Base-by-base conservation (phyloP, 768 basidiomycete genomes). In the Boletus coccyginus region DNA sequence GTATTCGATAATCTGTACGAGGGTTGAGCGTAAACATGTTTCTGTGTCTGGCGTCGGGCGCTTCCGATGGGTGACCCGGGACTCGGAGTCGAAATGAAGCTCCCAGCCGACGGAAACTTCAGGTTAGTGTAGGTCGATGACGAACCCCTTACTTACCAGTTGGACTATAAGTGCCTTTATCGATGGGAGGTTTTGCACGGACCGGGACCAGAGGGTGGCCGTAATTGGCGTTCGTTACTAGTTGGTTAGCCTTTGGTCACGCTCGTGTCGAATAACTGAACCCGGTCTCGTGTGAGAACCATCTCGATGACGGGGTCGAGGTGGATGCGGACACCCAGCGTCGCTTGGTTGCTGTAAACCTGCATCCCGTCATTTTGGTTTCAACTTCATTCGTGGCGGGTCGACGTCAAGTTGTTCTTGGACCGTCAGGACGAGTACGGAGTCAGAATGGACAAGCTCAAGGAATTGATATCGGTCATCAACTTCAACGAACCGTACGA, bases 401-500 rank as follows among this genome's bases (percentile, higher is more conserved):
- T 11, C 12, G 16, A 14, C 13, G 27, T 31, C 27, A 32, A 32
- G 32, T 29, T 21, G 16, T 38, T 10, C 16, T 24, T 24, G 16
- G 13, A 43, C n/a, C 6, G 11, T 49, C 27, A n/a, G 44, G 4
- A 27, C 17, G 0, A 5, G 7, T 5, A 27, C 27, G 27, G 27
- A 27, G 27, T 27, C 5, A 5, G 27, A 27, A 51, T 63, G 61
- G 32, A 55, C 51, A 38, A 59, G 13, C 33, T 35, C 33, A 35
- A 13, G 12, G 12, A 61, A 43, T 27, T 66, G n/a, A 39, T n/a
- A 4, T 58, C 64, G 1, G 46, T 50, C 45, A 48, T 69, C 56
- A 27, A 64, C 36, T 69, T 69, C 56, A 33, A 39, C 11, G 45
- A 53, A 19, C 41, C 58, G 2, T 66, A 68, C 57, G 12, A 55